A percentile compares a stretch with the other conserved stretches of the same genome.
phyloP scores from a whole-genome alignment of 306 rosid species.

The Lotus japonicus region DNA sequence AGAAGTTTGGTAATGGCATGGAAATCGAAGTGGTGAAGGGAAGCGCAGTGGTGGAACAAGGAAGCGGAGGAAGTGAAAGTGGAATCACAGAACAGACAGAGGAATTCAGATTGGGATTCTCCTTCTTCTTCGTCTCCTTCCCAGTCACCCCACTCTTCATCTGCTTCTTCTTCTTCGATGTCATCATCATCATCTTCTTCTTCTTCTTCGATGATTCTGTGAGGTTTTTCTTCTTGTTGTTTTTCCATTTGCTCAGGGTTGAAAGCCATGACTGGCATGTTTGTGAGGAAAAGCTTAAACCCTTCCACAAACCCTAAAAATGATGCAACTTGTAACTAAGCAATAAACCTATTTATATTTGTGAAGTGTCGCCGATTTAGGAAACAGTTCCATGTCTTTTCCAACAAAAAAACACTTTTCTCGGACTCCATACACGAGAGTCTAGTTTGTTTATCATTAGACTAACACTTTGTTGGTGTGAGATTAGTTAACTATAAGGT shows the following conservation, averaged over 20 bases:
- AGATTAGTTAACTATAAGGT: too few relatives aligned
- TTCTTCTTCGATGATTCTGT: constrained; percentile 18
- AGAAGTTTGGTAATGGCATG: constrained; percentile 29
- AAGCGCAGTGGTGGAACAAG: constrained; percentile 56
- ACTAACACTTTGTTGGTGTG: too few relatives aligned
- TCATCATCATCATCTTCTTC: constrained; percentile 31
- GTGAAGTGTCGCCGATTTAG: too few relatives aligned
- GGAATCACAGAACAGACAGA: constrained; percentile 74
- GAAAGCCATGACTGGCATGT: constrained; percentile 18
- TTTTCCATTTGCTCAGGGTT: background rate
- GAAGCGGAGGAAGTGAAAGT: constrained; percentile 28
- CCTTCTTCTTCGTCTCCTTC: constrained; percentile 46
- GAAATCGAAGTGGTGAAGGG: constrained; percentile 63
- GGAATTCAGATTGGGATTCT: constrained; percentile 26
- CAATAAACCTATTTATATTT: too few relatives aligned
- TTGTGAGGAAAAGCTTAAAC: constrained; percentile 12
- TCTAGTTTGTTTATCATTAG: too few relatives aligned
- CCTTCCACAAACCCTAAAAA: constrained; percentile 30
- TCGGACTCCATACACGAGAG: too few relatives aligned
- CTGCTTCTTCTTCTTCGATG: constrained; percentile 12
- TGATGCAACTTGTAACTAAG: too few relatives aligned
- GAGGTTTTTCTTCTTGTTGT: constrained; percentile 17
- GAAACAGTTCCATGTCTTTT: too few relatives aligned
- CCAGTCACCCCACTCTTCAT: constrained; percentile 61
- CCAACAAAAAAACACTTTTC: too few relatives aligned